Percentiles rank a stretch among this genome's conserved stretches.
phyloP scores from a whole-genome alignment of 768 basidiomycete genomes.

The Coprinellus micaceus region DNA sequence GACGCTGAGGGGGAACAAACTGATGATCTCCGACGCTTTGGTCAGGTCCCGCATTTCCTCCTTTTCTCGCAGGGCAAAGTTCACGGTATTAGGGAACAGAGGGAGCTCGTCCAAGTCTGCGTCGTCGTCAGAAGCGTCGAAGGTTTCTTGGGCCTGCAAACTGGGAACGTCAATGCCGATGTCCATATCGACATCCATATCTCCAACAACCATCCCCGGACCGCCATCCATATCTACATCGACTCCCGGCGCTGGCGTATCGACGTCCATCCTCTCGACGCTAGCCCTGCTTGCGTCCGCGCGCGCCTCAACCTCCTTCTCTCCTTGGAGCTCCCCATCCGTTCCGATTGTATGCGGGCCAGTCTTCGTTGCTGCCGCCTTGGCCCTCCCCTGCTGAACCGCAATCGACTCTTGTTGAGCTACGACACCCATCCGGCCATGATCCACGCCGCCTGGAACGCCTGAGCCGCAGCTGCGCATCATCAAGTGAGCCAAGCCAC shows the following conservation, averaged over 20 bases:
- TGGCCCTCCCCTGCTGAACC: neutral
- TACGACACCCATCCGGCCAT: slow-evolving; percentile 7
- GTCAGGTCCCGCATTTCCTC: slow-evolving; percentile 91
- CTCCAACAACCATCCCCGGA: slow-evolving; percentile 13
- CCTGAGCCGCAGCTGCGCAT: slow-evolving; percentile 43
- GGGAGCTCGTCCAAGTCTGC: slow-evolving; percentile 4
- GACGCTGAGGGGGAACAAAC: slow-evolving; percentile 31
- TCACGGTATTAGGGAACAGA: slow-evolving; percentile 55
- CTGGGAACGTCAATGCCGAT: neutral
- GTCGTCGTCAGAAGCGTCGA: slow-evolving; percentile 12
- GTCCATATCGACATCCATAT: slow-evolving; percentile 24
- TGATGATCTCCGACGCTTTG: slow-evolving; percentile 73
- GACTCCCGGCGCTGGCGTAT: no score
- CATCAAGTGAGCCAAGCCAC: slow-evolving; percentile 45
- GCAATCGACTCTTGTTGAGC: neutral
- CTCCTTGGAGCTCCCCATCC: slow-evolving; percentile 37
- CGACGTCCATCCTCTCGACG: slow-evolving; percentile 3
- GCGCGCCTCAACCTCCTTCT: slow-evolving; percentile 18
- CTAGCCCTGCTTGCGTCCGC: slow-evolving; percentile 15
- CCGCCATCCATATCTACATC: neutral
- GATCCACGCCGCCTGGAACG: slow-evolving; percentile 27
- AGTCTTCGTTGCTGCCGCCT: neutral
- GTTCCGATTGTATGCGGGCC: slow-evolving; percentile 40
- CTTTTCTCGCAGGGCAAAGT: slow-evolving; percentile 80
- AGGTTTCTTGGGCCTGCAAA: neutral